These are phyloP conservation scores for Mycoemilia scoparia DNA, from an alignment of 192 early-diverging fungal species.

Conservation along the genomic window DNA sequence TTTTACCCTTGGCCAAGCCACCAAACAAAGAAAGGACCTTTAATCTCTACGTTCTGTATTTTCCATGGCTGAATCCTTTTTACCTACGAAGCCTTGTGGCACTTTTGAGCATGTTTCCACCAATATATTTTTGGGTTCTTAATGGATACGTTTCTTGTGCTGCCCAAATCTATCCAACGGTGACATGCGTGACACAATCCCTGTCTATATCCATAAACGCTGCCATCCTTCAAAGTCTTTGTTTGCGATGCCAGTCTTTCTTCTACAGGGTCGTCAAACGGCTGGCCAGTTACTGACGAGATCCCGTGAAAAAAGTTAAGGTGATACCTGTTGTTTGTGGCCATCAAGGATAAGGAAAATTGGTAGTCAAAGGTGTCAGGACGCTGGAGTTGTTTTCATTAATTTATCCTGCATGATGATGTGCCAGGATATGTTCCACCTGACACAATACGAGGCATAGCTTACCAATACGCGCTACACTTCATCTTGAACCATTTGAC, in stretches of 20 bases:
- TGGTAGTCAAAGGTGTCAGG: too few species aligned
- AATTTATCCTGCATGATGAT: too few species aligned
- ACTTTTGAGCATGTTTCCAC: conserved; percentile 33
- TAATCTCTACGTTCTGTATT: too few species aligned
- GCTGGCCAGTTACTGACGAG: conserved; percentile 23
- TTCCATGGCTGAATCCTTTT: conserved; percentile 7
- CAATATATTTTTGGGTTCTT: conserved; percentile 32
- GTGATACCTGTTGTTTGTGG: conserved; percentile 29
- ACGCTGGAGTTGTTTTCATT: too few species aligned
- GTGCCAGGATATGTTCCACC: too few species aligned
- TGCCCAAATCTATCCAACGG: conserved; percentile 21
- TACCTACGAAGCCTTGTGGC: conserved; percentile 8
- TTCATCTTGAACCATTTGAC: conserved; percentile 28
- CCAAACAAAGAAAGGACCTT: too few species aligned
- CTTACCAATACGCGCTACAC: conserved; percentile 35
- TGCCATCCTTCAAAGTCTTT: conserved; percentile 1
- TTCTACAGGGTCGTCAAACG: conserved; percentile 17
- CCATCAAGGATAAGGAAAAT: too few species aligned
- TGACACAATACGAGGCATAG: too few species aligned
- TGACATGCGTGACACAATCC: conserved; percentile 25
- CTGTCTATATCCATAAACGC: conserved; percentile 7
- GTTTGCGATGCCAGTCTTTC: too few species aligned
- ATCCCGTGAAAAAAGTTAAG: conserved; percentile 32
- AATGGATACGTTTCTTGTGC: conserved; percentile 13
- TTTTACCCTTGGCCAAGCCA: too few species aligned